Evolutionary conservation across 139 green algal genomes (phyloP).

Genomic region (Coelastrella sp.): DNA sequence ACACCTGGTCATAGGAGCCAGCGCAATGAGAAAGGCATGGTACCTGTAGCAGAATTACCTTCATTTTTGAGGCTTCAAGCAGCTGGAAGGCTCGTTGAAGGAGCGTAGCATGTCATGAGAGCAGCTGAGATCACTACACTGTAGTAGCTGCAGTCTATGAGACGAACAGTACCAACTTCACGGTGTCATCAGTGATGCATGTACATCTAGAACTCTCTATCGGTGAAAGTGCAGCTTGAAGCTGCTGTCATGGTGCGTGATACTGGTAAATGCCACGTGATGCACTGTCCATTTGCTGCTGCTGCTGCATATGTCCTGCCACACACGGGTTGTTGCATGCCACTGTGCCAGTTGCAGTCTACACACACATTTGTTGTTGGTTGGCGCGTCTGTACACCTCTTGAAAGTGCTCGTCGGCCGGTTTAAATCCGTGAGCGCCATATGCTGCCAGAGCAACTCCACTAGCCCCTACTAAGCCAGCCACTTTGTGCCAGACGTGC

Average conservation of each 20-base stretch:
- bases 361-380: constrained; percentile 32
- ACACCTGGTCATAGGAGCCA: constrained; percentile 25
- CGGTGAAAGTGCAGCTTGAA: no score
- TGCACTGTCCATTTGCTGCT: background rate
- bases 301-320: background rate
- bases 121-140: no score
- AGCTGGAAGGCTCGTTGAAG: no score
- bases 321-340: no score
- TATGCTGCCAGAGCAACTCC: constrained; percentile 39
- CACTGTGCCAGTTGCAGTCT: no score
- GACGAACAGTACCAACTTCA: background rate
- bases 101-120: no score
- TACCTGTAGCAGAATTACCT: background rate
- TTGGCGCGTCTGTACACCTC: constrained; percentile 29
- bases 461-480: background rate
- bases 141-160: background rate
- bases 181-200: no score
- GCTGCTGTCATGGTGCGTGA: no score
- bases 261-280: no score
- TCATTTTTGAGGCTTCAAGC: no score
- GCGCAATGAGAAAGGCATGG: constrained; percentile 19
- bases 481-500: constrained; percentile 17
- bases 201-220: no score
- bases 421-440: constrained; percentile 18
- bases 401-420: constrained; percentile 16